These are phyloP conservation scores for Beauveria pseudobassiana DNA, from an alignment of 2,329 filamentous ascomycete species.

Conservation along the genomic window DNA sequence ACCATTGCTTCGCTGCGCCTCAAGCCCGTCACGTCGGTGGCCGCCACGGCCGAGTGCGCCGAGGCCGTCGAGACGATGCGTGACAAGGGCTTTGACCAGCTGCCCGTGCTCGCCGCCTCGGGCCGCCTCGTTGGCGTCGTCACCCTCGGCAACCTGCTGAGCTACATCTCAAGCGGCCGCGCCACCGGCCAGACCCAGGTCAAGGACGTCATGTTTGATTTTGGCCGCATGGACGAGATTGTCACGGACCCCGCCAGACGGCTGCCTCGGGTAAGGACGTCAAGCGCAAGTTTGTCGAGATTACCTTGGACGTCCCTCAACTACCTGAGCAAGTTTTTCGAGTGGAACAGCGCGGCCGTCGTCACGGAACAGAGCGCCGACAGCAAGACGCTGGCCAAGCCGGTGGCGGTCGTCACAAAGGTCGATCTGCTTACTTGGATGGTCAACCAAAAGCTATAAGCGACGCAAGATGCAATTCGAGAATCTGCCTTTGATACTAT, in stretches of 20 bases:
- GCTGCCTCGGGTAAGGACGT: slow-evolving; percentile 31
- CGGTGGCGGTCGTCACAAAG: slow-evolving; percentile 89
- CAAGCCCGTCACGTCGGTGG: slow-evolving; percentile 86
- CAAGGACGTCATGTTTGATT: slow-evolving; percentile 93
- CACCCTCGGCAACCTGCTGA: slow-evolving; percentile 89
- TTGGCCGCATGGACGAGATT: slow-evolving; percentile 77
- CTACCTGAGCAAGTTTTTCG: slow-evolving; percentile 84
- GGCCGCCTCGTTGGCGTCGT: slow-evolving; percentile 81
- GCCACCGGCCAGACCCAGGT: slow-evolving; percentile 68
- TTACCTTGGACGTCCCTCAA: slow-evolving; percentile 81
- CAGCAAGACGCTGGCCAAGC: slow-evolving; percentile 56
- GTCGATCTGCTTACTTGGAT: slow-evolving; percentile 92
- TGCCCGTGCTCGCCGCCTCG: slow-evolving; percentile 73
- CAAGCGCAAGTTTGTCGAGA: slow-evolving; percentile 79
- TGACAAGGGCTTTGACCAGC: slow-evolving; percentile 95
- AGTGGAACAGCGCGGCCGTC: slow-evolving; percentile 95
- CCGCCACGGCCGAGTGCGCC: slow-evolving; percentile 62
- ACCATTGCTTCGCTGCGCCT: slow-evolving; percentile 78
- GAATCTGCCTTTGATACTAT: background rate
- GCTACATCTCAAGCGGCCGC: slow-evolving; percentile 77
- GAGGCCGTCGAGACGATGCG: slow-evolving; percentile 97
- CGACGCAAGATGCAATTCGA: background rate
- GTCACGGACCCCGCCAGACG: slow-evolving; percentile 74
- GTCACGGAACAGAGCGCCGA: slow-evolving; percentile 69
- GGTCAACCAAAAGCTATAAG: slow-evolving; percentile 52